Base-by-base conservation (phyloP, 176 grass and related monocot species). In the Eragrostis nindensis region DNA sequence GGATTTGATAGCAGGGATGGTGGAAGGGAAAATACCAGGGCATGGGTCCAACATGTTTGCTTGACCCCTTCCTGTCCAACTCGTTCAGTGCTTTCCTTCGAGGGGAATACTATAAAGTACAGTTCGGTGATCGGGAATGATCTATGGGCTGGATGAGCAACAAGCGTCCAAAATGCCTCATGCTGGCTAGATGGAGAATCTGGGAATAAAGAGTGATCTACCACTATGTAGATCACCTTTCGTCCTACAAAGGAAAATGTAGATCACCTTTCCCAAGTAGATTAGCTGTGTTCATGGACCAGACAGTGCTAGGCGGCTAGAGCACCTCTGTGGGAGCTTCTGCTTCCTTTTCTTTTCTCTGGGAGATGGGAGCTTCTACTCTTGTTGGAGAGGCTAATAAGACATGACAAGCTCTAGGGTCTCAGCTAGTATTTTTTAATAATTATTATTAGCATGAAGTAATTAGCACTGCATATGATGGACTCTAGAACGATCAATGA, bases 151-250 rank as follows among this genome's bases (percentile, higher is more conserved):
- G 47, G 47, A 24, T 18, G 46, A 1, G 45, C 17, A 52, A 36
- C 42, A 66, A 83, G 40, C 56, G 22, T 74, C 80, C 86, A 83
- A 83, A 63, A 83, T 46, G 22, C 16, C 5, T 74, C 2, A 21
- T 74, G 80, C 38, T 78, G 78, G n/a, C n/a, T n/a, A n/a, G 61
- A 83, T 66, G 32, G 59, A 79, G 68, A 83, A 82, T 77, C 32
- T 41, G 39, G 48, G 26, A 39, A 47, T 77, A 47, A 83, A 87
- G 66, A 71, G 73, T 32, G 48, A 55, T 27, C 62, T 80, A 6
- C 64, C 42, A 63, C 61, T 63, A 24, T 59, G 26, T 62, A 82
- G 72, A 27, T 54, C n/a, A 53, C 59, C 80, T 74, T 76, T 83
- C 41, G 26, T 24, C 57, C 3, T 26, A 27, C 10, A 61, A 61